Evolutionary conservation across 257 asterid species (phyloP).

Genomic region (Nemophila menziesii): DNA sequence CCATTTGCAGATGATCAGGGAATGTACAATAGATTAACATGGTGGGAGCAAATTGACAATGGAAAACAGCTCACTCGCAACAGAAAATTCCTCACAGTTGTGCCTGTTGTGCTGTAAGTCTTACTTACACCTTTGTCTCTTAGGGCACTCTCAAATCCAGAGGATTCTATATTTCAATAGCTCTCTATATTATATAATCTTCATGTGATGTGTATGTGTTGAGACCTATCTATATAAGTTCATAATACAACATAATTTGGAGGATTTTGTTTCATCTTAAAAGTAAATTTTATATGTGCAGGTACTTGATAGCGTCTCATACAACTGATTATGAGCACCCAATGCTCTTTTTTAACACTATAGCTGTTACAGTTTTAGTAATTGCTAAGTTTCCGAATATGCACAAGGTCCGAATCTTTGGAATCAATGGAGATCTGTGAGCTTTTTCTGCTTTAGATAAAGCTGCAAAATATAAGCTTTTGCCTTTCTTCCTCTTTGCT

Average conservation of each 20-base stretch:
- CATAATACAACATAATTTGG: background rate
- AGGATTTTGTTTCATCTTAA: background rate
- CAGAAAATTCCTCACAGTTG: conserved; percentile 81
- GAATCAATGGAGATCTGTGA: conserved; percentile 68
- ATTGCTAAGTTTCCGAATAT: conserved; percentile 80
- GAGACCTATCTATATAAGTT: too few relatives aligned
- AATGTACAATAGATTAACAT: conserved; percentile 68
- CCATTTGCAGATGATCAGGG: conserved; percentile 97
- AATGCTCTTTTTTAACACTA: conserved; percentile 66
- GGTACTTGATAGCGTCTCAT: conserved; percentile 82
- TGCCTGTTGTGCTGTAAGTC: conserved; percentile 86
- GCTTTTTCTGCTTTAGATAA: conserved; percentile 2
- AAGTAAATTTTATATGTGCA: conserved; percentile 12
- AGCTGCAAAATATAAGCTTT: conserved; percentile 12
- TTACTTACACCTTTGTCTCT: background rate
- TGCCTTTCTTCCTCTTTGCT: conserved; percentile 11
- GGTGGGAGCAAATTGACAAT: conserved; percentile 95
- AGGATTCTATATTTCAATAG: background rate
- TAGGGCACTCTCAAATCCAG: background rate
- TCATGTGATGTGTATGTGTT: background rate
- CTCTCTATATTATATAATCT: background rate
- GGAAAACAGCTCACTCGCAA: conserved; percentile 93
- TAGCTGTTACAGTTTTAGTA: conserved; percentile 61
- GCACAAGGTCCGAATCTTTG: conserved; percentile 90
- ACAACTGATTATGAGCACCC: conserved; percentile 81